A percentile compares a stretch with the other conserved stretches of the same genome.
Conservation (phyloP, 2,329 filamentous ascomycete genomes). For the Hymenoscyphus repandus region DNA sequence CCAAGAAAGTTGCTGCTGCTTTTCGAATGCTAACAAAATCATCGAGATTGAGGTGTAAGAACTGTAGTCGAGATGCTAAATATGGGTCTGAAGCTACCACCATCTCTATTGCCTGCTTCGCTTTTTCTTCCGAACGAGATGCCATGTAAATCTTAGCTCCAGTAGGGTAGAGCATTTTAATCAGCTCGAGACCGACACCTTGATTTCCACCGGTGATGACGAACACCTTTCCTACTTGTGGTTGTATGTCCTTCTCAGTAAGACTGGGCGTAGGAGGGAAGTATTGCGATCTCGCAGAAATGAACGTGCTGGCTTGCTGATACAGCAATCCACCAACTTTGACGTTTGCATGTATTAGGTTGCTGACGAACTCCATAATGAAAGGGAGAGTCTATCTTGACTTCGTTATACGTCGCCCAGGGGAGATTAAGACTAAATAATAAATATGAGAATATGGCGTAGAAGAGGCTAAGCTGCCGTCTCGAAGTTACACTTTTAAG, state of each 20-base stretch:
- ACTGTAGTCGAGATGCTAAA: conserved; percentile 25
- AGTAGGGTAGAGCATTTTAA: conserved; percentile 33
- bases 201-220: conserved; percentile 12
- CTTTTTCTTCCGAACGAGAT: conserved; percentile 35
- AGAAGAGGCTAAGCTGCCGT: too few species aligned
- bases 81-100: conserved; percentile 27
- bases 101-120: conserved; percentile 31
- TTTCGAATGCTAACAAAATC: conserved; percentile 34
- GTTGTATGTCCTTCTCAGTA: conserved; percentile 32
- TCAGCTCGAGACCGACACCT: conserved; percentile 32
- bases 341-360: too few species aligned
- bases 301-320: too few species aligned
- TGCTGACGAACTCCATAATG: too few species aligned
- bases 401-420: too few species aligned
- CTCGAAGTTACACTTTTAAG: too few species aligned
- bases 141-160: conserved; percentile 39
- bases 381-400: too few species aligned
- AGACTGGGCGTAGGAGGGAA: conserved; percentile 34
- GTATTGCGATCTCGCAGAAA: too few species aligned
- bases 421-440: too few species aligned
- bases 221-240: conserved; percentile 7
- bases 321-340: too few species aligned
- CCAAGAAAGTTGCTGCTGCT: conserved; percentile 31
- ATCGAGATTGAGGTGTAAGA: conserved; percentile 33
- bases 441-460: too few species aligned